phyloP scores from a whole-genome alignment of 2,329 filamentous ascomycete genomes.

The Fusarium udum region DNA sequence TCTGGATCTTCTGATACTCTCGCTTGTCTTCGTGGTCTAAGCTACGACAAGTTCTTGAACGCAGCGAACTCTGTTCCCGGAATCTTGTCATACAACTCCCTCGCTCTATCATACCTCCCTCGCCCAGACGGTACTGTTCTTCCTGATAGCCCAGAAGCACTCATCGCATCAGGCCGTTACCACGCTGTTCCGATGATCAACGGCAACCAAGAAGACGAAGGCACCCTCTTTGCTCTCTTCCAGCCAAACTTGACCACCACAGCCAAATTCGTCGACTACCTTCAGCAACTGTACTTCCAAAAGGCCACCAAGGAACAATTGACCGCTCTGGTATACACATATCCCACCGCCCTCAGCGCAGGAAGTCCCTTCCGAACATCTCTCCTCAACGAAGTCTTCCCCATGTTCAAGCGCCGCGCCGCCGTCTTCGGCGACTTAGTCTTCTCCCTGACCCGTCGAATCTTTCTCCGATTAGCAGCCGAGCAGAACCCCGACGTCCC shows the following conservation, averaged over 20 bases:
- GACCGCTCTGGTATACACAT: constrained; percentile 67
- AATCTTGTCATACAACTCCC: constrained; percentile 71
- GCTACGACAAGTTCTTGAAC: constrained; percentile 68
- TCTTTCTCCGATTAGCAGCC: constrained; percentile 63
- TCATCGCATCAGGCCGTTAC: constrained; percentile 61
- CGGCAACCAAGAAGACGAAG: constrained; percentile 83
- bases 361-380: constrained; percentile 79
- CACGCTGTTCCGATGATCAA: constrained; percentile 63
- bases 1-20: constrained; percentile 64
- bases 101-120: constrained; percentile 78
- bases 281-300: constrained; percentile 68
- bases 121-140: constrained; percentile 75
- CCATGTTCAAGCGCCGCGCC: constrained; percentile 79
- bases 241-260: constrained; percentile 74
- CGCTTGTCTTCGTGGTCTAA: constrained; percentile 69
- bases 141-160: constrained; percentile 68
- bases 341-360: constrained; percentile 62
- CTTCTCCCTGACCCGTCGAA: constrained; percentile 76
- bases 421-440: constrained; percentile 79
- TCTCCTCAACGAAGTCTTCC: constrained; percentile 75
- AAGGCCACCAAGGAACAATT: constrained; percentile 62
- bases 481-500: constrained; percentile 66
- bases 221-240: constrained; percentile 77
- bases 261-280: constrained; percentile 67
- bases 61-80: constrained; percentile 77